A percentile compares a stretch with the other conserved stretches of the same genome.
These are phyloP conservation scores for Pseudogymnoascus sp. DNA, from an alignment of 2,329 filamentous ascomycete genomes.

Conservation along the genomic window DNA sequence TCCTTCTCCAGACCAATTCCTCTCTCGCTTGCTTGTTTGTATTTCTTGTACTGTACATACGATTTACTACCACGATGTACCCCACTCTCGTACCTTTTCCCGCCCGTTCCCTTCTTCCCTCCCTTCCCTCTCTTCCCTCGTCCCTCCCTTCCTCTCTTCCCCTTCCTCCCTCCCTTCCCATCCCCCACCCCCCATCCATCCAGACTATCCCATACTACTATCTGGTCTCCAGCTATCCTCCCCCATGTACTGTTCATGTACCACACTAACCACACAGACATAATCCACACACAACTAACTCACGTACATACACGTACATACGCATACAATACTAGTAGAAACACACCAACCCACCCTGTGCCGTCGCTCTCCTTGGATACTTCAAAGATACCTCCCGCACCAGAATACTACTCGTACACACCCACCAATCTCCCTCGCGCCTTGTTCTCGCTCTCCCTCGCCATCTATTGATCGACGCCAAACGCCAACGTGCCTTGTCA, in stretches of 20 bases:
- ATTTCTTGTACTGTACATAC: not conserved
- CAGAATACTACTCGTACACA: not conserved
- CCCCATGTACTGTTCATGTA: not conserved
- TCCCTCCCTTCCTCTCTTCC: not conserved
- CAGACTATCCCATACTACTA: not conserved
- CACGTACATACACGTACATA: not conserved
- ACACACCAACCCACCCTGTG: not conserved
- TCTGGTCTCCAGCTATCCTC: not conserved
- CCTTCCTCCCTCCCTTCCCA: not conserved
- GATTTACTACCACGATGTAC: not conserved
- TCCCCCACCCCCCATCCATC: not conserved
- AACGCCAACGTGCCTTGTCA: slow-evolving; percentile 4
- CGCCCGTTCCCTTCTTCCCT: not conserved
- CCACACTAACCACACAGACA: not conserved
- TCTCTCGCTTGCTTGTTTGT: not conserved
- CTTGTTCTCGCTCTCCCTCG: not conserved
- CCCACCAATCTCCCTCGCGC: not conserved
- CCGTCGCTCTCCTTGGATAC: not conserved
- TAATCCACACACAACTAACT: not conserved
- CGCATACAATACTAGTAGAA: not conserved
- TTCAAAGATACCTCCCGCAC: not conserved
- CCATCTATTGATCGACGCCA: not conserved
- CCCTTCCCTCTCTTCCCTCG: not conserved
- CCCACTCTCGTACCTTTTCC: not conserved
- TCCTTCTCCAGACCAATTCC: not conserved